Evolutionary conservation across 2,329 filamentous ascomycete species (phyloP).

Genomic region (Neocucurbitaria cava): DNA sequence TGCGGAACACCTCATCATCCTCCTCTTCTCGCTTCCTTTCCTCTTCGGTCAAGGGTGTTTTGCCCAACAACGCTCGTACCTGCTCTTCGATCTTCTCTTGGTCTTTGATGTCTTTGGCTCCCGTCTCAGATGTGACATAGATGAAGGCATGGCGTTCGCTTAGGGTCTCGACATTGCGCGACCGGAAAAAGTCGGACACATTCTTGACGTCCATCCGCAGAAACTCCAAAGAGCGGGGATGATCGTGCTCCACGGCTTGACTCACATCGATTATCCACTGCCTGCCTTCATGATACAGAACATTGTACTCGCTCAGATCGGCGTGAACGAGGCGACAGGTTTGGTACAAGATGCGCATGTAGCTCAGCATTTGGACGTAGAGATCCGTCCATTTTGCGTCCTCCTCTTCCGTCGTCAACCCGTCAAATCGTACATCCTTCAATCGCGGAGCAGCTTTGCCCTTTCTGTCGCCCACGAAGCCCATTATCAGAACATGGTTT

Average conservation of each 20-base stretch:
- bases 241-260: slow-evolving; percentile 95
- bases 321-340: slow-evolving; percentile 91
- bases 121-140: slow-evolving; percentile 74
- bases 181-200: slow-evolving; percentile 87
- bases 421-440: slow-evolving; percentile 79
- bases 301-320: slow-evolving; percentile 97
- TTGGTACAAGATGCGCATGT: slow-evolving; percentile 95
- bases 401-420: slow-evolving; percentile 62
- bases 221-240: slow-evolving; percentile 91
- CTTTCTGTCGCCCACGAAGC: slow-evolving; percentile 84
- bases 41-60: slow-evolving; percentile 56
- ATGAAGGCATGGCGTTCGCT: slow-evolving; percentile 81
- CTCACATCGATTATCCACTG: slow-evolving; percentile 97
- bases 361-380: slow-evolving; percentile 82
- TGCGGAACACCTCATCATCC: slow-evolving; percentile 90
- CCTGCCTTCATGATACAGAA: slow-evolving; percentile 82
- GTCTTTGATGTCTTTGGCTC: slow-evolving; percentile 59
- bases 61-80: slow-evolving; percentile 72
- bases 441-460: slow-evolving; percentile 89
- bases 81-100: slow-evolving; percentile 66
- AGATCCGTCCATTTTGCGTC: slow-evolving; percentile 77
- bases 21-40: slow-evolving; percentile 69
- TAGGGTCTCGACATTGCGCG: slow-evolving; percentile 82
- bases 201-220: slow-evolving; percentile 99
- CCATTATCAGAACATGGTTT: slow-evolving; percentile 95